These are phyloP conservation scores for Guillardia theta DNA, from an alignment of 78 protist genomes.

Conservation along the genomic window DNA sequence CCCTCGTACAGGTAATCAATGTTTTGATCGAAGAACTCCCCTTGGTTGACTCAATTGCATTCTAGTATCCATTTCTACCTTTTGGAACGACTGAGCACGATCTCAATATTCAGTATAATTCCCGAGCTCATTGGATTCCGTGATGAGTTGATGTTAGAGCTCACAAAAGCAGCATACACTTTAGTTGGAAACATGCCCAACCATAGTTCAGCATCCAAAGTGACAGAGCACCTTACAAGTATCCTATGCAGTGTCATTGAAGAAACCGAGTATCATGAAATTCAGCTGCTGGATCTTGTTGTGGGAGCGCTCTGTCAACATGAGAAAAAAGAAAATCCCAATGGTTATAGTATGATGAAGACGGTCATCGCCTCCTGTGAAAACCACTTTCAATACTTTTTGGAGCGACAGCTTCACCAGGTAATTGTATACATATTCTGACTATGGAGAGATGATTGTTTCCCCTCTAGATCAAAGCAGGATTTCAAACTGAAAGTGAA, in stretches of 20 bases:
- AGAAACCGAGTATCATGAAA: background rate
- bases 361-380: background rate
- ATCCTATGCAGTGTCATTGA: slow-evolving; percentile 13
- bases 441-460: too few species aligned
- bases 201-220: background rate
- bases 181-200: background rate
- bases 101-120: slow-evolving; percentile 14
- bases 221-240: background rate
- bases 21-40: background rate
- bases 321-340: background rate
- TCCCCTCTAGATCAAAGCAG: background rate
- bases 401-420: background rate
- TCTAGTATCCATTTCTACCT: slow-evolving; percentile 9
- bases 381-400: background rate
- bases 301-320: slow-evolving; percentile 13
- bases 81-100: background rate
- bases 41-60: background rate
- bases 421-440: background rate
- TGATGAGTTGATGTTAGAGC: background rate
- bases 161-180: background rate
- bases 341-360: background rate
- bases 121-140: background rate
- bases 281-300: background rate
- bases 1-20: slow-evolving; percentile 13
- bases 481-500: background rate